Conservation (phyloP, 768 basidiomycete genomes). For the Floccularia luteovirens region DNA sequence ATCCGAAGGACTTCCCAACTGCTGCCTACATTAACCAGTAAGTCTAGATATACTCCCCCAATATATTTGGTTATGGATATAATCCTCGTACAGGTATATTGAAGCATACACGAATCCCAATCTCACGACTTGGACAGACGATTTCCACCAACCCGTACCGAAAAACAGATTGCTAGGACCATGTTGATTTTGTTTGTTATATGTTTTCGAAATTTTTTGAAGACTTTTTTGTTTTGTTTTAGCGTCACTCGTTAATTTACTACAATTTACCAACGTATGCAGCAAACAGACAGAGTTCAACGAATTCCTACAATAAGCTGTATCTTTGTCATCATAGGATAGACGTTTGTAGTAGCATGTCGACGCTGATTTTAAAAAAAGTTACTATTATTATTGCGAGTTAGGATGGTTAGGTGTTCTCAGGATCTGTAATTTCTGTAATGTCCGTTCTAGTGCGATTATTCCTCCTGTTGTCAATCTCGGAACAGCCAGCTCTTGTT, state of each 20-base stretch:
- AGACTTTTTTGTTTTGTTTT: neutral
- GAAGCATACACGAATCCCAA: slow-evolving; percentile 82
- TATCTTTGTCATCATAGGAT: neutral
- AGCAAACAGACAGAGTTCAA: too few species aligned
- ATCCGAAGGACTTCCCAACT: slow-evolving; percentile 76
- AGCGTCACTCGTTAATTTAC: too few species aligned
- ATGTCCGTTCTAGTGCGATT: slow-evolving; percentile 68
- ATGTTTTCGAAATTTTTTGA: neutral
- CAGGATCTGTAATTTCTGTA: slow-evolving; percentile 54
- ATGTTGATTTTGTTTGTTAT: slow-evolving; percentile 31
- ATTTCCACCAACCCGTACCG: slow-evolving; percentile 60
- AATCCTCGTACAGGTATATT: slow-evolving; percentile 26
- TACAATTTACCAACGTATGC: too few species aligned
- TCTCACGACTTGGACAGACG: slow-evolving; percentile 65
- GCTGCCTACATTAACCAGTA: slow-evolving; percentile 71
- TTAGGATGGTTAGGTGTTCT: neutral
- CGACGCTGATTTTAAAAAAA: neutral
- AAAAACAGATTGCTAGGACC: slow-evolving; percentile 55
- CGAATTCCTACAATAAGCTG: too few species aligned
- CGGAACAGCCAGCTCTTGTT: slow-evolving; percentile 54
- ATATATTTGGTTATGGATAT: neutral
- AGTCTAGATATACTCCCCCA: slow-evolving; percentile 15
- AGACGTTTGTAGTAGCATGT: neutral
- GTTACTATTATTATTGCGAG: neutral
- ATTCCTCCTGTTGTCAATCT: slow-evolving; percentile 73